These are phyloP conservation scores for Ophiostoma sp. DNA, from an alignment of 2,329 filamentous ascomycete species.

Conservation along the genomic window DNA sequence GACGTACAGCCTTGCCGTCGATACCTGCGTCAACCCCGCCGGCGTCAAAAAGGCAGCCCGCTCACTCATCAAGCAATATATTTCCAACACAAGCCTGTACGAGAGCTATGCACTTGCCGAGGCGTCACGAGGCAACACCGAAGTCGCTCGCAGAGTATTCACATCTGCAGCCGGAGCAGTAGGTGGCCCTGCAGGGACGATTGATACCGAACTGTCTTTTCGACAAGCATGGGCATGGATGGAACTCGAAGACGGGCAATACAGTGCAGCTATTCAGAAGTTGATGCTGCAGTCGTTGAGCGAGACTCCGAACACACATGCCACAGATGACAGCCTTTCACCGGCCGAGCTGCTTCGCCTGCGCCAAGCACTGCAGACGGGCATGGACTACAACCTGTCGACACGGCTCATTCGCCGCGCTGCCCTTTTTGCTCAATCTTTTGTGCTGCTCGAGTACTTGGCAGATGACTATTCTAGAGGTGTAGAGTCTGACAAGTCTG, in stretches of 20 bases:
- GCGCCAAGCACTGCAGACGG: constrained; percentile 47
- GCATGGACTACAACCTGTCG: constrained; percentile 52
- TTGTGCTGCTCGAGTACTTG: constrained; percentile 64
- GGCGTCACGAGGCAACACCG: constrained; percentile 49
- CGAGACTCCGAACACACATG: constrained; percentile 27
- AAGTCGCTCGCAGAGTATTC: constrained; percentile 60
- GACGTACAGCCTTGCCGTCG: constrained; percentile 65
- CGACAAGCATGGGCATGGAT: constrained; percentile 64
- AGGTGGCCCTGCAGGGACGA: constrained; percentile 27
- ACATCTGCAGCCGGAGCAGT: constrained; percentile 45
- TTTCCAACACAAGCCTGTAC: constrained; percentile 63
- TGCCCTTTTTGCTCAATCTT: constrained; percentile 53
- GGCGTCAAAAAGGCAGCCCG: constrained; percentile 67
- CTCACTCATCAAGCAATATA: constrained; percentile 61
- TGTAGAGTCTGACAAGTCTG: constrained; percentile 29
- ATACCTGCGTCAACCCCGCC: constrained; percentile 49
- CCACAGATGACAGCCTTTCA: constrained; percentile 25
- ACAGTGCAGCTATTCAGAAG: constrained; percentile 34
- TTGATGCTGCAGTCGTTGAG: constrained; percentile 39
- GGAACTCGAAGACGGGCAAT: constrained; percentile 45
- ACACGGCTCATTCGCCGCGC: constrained; percentile 45
- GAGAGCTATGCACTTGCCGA: constrained; percentile 75
- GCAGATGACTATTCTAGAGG: too few species aligned
- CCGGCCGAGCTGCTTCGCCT: constrained; percentile 47
- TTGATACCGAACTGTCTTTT: constrained; percentile 34